Evolutionary conservation across 768 basidiomycete genomes (phyloP).

Genomic region (Lactarius vividus): DNA sequence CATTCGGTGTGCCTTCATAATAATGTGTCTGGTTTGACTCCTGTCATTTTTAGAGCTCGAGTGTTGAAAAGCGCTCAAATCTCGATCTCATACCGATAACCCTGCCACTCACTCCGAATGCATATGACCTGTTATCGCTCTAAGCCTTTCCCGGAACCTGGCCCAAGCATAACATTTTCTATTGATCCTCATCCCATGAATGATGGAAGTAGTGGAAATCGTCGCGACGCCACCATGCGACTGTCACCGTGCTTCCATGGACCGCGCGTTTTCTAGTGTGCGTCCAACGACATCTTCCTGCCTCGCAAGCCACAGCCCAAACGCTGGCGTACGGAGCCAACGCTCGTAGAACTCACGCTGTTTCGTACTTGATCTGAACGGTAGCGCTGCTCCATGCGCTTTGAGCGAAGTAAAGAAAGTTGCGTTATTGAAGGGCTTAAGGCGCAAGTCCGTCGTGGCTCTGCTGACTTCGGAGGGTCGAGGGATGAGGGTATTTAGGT

Average conservation of each 20-base stretch:
- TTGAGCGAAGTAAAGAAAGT: slow-evolving; percentile 75
- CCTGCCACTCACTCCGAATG: background rate
- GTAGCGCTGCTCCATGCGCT: slow-evolving; percentile 63
- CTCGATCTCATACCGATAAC: background rate
- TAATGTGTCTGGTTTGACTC: background rate
- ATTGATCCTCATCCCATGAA: background rate
- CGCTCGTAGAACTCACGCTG: slow-evolving; percentile 73
- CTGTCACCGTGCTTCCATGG: background rate
- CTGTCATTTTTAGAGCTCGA: background rate
- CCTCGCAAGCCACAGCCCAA: slow-evolving; percentile 74
- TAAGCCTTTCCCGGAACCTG: background rate
- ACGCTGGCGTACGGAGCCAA: slow-evolving; percentile 73
- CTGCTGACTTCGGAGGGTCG: slow-evolving; percentile 50
- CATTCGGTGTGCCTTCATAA: background rate
- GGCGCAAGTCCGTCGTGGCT: slow-evolving; percentile 36
- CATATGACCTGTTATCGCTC: background rate
- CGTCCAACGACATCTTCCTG: slow-evolving; percentile 70
- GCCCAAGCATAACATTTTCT: background rate
- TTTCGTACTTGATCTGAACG: slow-evolving; percentile 66
- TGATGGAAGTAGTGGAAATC: background rate
- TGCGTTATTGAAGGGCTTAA: slow-evolving; percentile 67
- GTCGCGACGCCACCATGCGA: background rate
- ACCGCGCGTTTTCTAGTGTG: slow-evolving; percentile 40
- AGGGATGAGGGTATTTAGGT: slow-evolving; percentile 85
- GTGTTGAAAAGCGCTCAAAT: background rate